Base-by-base conservation (phyloP, 768 basidiomycete species). In the Russula emetica region DNA sequence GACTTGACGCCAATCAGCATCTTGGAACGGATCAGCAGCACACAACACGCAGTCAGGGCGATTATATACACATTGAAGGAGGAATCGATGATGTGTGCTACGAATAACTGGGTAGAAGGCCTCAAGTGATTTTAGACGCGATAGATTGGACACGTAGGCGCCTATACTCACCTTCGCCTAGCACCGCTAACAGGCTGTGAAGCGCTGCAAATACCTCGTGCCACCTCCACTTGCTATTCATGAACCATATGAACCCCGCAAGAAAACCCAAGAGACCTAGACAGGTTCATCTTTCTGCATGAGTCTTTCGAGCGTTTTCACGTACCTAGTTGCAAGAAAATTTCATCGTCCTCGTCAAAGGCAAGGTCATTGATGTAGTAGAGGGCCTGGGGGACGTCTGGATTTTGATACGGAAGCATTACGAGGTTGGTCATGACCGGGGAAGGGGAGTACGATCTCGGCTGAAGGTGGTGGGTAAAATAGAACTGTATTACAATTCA, bases 81-180 rank as follows among this genome's bases (percentile, higher is more conserved):
- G 22, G 20, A 44, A 18, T 14, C 49, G 11, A n/a, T 44, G n/a
- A 10, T 47, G n/a, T 49, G n/a, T 38, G 44, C 49, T 65, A 65
- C 50, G 59, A 65, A 56, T 65, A 65, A 49, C 54, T 54, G 54
- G 64, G 64, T 44, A 65, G 34, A 56, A 65, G 20, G 13, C 64
- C 64, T 64, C 28, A 20, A 44, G 54, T 22, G 22, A 8, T 22
- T 40, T 57, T 18, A 7, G 20, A 30, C 50, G 40, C 45, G 60
- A 30, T 13, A n/a, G 10, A 24, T 28, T 4, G 13, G n/a, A 20
- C 32, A 51, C 18, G 26, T 18, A 10, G 16, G 26, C n/a, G 34
- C 49, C 13, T 28, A 16, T 36, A 51, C 55, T 56, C 55, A 61
- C 64, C 64, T 47, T 65, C 64, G 18, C 20, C 44, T 5, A 65